Evolutionary conservation across 345 rosid genomes (phyloP).

Genomic region (Arabidopsis arenosa): DNA sequence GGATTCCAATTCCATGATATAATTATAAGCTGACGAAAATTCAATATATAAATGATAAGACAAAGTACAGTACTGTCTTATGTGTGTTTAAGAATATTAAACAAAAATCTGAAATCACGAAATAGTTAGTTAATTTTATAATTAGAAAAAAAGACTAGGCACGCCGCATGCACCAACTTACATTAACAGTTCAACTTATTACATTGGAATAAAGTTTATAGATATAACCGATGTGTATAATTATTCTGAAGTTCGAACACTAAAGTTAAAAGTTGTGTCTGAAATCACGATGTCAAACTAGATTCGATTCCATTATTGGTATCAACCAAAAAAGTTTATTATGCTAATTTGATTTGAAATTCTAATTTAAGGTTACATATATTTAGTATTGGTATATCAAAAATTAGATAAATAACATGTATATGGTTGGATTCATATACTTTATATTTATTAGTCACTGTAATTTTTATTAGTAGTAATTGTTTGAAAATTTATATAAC

Average conservation of each 20-base stretch:
- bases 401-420: no score
- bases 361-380: not conserved
- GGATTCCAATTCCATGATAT: constrained; percentile 40
- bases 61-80: constrained; percentile 16
- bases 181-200: not conserved
- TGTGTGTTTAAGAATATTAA: constrained; percentile 25
- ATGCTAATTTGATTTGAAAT: not conserved
- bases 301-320: constrained; percentile 41
- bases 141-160: constrained; percentile 16
- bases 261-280: constrained; percentile 44
- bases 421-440: not conserved
- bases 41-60: constrained; percentile 38
- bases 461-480: no score
- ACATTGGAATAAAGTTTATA: constrained; percentile 13
- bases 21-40: constrained; percentile 41
- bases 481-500: not conserved
- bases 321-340: not conserved
- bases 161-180: constrained; percentile 39
- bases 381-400: not conserved
- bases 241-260: constrained; percentile 27
- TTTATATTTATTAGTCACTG: not conserved
- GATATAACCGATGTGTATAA: constrained; percentile 31
- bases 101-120: constrained; percentile 1
- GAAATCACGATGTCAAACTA: constrained; percentile 34
- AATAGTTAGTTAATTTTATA: constrained; percentile 33